Evolutionary conservation across 208 protist genomes (phyloP).

Genomic region (Tritrichomonas musculus): DNA sequence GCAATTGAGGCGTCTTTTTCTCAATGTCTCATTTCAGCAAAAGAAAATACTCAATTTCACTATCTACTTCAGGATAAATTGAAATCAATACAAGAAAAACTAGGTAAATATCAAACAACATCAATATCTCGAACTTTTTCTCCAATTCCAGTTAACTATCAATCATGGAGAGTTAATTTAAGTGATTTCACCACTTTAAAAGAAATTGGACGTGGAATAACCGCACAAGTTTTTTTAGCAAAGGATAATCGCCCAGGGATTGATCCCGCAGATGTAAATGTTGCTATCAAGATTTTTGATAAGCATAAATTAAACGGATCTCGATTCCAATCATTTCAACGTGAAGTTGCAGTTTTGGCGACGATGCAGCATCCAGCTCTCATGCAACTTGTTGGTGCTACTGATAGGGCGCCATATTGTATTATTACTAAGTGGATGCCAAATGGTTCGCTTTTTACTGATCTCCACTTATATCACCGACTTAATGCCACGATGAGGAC

Average conservation of each 20-base stretch:
- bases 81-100: no score
- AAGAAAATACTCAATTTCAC: no score
- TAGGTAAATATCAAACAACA: no score
- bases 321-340: not conserved
- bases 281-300: not conserved
- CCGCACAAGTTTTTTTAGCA: not conserved
- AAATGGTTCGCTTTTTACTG: not conserved
- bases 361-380: not conserved
- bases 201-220: not conserved
- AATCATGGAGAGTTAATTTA: not conserved
- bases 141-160: conserved; percentile 28
- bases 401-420: conserved; percentile 2
- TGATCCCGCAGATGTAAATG: not conserved
- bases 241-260: not conserved
- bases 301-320: not conserved
- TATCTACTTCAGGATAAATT: no score
- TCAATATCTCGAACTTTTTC: not conserved
- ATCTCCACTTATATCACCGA: not conserved
- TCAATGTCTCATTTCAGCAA: not conserved
- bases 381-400: not conserved
- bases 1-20: conserved; percentile 15
- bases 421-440: conserved; percentile 21
- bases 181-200: not conserved
- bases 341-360: not conserved
- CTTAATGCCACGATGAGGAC: not conserved